Conservation (phyloP, 768 basidiomycete genomes). For the Heimioporus sp. region DNA sequence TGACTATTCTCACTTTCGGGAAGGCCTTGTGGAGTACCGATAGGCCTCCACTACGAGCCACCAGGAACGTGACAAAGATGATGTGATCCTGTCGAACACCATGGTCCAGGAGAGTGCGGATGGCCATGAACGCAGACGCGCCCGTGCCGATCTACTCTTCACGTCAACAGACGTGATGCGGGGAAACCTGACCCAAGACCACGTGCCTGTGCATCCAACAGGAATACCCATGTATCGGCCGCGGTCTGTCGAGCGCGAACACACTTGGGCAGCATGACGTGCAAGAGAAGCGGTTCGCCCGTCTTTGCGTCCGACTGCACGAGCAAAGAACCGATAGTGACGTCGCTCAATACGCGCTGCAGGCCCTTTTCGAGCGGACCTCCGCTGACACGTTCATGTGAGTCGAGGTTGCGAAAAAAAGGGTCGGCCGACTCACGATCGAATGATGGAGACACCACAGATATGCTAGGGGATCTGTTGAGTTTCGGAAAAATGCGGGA, state of each 20-base stretch:
- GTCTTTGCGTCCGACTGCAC: conserved; percentile 84
- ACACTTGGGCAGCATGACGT: conserved; percentile 73
- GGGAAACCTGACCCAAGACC: neutral
- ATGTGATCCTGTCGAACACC: conserved; percentile 83
- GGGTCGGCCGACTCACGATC: conserved; percentile 58
- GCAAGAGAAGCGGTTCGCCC: conserved; percentile 86
- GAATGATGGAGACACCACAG: conserved; percentile 86
- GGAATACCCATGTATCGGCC: conserved; percentile 72
- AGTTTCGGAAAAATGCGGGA: neutral
- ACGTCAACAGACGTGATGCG: neutral
- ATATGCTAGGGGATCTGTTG: conserved; percentile 46
- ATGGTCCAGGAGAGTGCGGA: conserved; percentile 91
- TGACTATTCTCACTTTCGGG: conserved; percentile 80
- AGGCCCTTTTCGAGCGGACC: conserved; percentile 91
- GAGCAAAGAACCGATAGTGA: conserved; percentile 83
- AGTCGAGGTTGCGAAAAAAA: conserved; percentile 2
- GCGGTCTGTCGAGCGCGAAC: conserved; percentile 68
- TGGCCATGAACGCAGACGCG: conserved; percentile 92
- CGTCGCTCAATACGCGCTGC: conserved; percentile 82
- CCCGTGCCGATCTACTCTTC: conserved; percentile 85
- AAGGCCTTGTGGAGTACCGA: conserved; percentile 79
- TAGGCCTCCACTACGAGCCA: conserved; percentile 80
- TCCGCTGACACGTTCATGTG: conserved; percentile 48
- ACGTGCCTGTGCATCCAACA: conserved; percentile 83
- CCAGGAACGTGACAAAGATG: conserved; percentile 86